Evolutionary conservation across 805 yeast species (phyloP), one percentile per base, ranked within the genome.

Genomic region (Zygosaccharomyces bailii): DNA sequence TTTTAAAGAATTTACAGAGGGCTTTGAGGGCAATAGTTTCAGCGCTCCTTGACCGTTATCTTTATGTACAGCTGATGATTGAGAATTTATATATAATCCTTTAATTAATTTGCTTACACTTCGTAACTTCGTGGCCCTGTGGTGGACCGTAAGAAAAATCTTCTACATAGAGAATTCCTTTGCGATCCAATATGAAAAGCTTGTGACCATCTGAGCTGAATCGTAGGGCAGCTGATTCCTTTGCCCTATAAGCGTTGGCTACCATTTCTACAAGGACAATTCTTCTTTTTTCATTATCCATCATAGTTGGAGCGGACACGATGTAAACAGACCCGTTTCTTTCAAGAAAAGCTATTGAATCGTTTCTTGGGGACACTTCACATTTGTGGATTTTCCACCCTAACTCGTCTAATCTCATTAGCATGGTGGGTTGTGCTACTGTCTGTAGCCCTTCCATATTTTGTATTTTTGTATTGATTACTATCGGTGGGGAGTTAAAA

Each of bases 71-170:
- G 9, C 14, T 39, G 31, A 10, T 6, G 9, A 11, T 27, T 30
- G 16, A 9, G n/a, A 4, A 20, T 36, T 32, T 30, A 16, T 33
- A 25, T 18, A 34, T 18, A 36, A 24, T 21, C 19, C n/a, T 18
- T 52, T 52, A 66, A 48, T 68, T 71, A 11, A 80, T 66, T 32
- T 80, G 75, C 59, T 82, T 82, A 65, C 86, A 80, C 59, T 83
- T 76, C 2, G 84, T 75, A 5, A 84, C 82, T 13, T 80, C 83
- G 18, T 73, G 74, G 53, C 79, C 80, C 50, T 80, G 82, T 9
- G 93, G 93, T 17, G 82, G 65, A 2, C 95, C 96, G 42, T 88
- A 90, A 10, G 93, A 85, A 66, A 89, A 90, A 65, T 90, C 97
- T 53, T 85, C 86, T 24, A 89, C 77, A 50, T 82, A 81, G 36